Percentiles rank a stretch among this genome's conserved stretches.
phyloP scores from a whole-genome alignment of 352 stramenopile genomes.

The Globisporangium mamillatum region DNA sequence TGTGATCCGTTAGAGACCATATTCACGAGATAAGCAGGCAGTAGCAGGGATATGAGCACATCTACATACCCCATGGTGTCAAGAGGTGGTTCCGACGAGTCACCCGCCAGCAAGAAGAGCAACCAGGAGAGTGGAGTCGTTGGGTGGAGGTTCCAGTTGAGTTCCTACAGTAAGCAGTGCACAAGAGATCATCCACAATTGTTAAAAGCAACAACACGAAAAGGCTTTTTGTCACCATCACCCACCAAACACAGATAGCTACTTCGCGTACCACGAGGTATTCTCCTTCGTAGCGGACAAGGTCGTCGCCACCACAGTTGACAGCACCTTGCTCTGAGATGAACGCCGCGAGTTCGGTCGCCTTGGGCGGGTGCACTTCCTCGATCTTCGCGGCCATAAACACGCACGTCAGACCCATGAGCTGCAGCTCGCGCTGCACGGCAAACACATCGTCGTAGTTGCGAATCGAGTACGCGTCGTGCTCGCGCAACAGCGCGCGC shows the following conservation, averaged over 20 bases:
- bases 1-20: conserved; percentile 1
- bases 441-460: conserved; percentile 52
- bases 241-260: conserved; percentile 1
- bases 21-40: background rate
- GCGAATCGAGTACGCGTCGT: conserved; percentile 31
- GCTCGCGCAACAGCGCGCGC: conserved; percentile 32
- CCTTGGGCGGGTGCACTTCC: conserved; percentile 76
- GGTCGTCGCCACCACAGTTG: conserved; percentile 42
- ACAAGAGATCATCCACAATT: conserved; percentile 17
- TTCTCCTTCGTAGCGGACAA: conserved; percentile 58
- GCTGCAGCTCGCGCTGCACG: conserved; percentile 55
- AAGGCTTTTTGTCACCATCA: background rate
- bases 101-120: conserved; percentile 70
- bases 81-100: conserved; percentile 58
- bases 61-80: conserved; percentile 58
- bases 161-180: conserved; percentile 34
- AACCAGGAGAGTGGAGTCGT: conserved; percentile 74
- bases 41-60: background rate
- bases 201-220: conserved; percentile 13
- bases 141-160: conserved; percentile 82
- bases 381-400: conserved; percentile 88
- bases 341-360: conserved; percentile 59
- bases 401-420: conserved; percentile 59
- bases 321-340: conserved; percentile 48
- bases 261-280: conserved; percentile 50